Evolutionary conservation across 768 basidiomycete species (phyloP).

Genomic region (Trametes punicea): DNA sequence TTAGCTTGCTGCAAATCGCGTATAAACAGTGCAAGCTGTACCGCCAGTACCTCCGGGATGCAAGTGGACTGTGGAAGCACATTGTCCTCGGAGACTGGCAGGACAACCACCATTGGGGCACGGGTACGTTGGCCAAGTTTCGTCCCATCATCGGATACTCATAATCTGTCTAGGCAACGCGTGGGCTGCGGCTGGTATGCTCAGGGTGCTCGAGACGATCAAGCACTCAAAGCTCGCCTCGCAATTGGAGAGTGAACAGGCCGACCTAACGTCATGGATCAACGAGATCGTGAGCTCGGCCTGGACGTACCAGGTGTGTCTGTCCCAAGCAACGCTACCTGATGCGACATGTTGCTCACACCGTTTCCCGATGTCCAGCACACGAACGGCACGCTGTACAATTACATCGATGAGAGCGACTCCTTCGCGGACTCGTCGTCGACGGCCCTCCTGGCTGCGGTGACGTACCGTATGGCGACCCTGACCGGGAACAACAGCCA

Average conservation of each 20-base stretch:
- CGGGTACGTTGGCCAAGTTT: constrained; percentile 35
- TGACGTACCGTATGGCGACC: constrained; percentile 51
- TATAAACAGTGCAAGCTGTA: constrained; percentile 59
- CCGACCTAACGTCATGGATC: constrained; percentile 50
- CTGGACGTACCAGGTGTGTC: constrained; percentile 43
- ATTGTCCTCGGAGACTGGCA: constrained; percentile 43
- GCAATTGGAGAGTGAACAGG: constrained; percentile 38
- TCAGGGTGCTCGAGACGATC: constrained; percentile 56
- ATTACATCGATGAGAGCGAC: constrained; percentile 47
- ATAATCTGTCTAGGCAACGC: constrained; percentile 44
- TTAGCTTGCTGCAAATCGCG: constrained; percentile 41
- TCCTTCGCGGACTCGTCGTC: constrained; percentile 53
- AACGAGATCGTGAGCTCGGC: constrained; percentile 46
- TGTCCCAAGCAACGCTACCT: background rate
- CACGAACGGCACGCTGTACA: constrained; percentile 45
- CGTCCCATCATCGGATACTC: background rate
- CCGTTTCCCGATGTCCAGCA: constrained; percentile 28
- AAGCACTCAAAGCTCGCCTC: constrained; percentile 40
- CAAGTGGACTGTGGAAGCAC: constrained; percentile 54
- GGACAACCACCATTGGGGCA: constrained; percentile 56
- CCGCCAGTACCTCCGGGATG: constrained; percentile 48
- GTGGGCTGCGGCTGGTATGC: constrained; percentile 70
- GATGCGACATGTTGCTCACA: background rate
- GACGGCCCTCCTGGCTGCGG: constrained; percentile 56
- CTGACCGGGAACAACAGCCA: constrained; percentile 37